A percentile compares a stretch with the other conserved stretches of the same genome.
phyloP scores from a whole-genome alignment of 306 rosid species.

The Ormosia emarginata region DNA sequence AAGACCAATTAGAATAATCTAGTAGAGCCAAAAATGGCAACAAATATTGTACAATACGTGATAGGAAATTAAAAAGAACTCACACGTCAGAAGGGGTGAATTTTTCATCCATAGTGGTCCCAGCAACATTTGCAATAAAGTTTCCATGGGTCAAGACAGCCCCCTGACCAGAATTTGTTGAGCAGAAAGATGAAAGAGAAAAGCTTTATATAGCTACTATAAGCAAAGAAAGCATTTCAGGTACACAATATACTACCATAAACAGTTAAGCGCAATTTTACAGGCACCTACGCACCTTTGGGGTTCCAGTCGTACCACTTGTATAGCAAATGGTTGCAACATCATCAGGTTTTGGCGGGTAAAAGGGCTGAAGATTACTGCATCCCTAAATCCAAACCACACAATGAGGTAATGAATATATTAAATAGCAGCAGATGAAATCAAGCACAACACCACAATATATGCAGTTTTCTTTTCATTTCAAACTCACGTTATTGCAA shows the following conservation, averaged over 20 bases:
- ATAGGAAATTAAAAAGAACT: slow-evolving; percentile 35
- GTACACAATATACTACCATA: slow-evolving; percentile 7
- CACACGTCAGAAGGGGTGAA: slow-evolving; percentile 83
- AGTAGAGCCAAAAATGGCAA: slow-evolving; percentile 5
- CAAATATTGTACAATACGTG: background rate
- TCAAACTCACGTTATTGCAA: too few species aligned
- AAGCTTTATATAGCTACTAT: slow-evolving; percentile 1
- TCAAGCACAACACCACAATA: too few species aligned
- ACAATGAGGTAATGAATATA: background rate
- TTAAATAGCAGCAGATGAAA: too few species aligned
- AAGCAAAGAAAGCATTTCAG: slow-evolving; percentile 8
- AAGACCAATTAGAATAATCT: slow-evolving; percentile 18
- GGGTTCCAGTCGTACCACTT: slow-evolving; percentile 99
- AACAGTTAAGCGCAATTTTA: slow-evolving; percentile 25
- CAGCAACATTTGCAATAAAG: slow-evolving; percentile 89
- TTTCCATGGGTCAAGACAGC: slow-evolving; percentile 86
- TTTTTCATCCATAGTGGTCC: slow-evolving; percentile 45
- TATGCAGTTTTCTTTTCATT: too few species aligned
- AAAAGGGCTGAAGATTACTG: slow-evolving; percentile 69
- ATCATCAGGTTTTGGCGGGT: slow-evolving; percentile 82
- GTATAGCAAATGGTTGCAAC: slow-evolving; percentile 94
- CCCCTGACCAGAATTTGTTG: slow-evolving; percentile 59
- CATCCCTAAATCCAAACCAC: slow-evolving; percentile 64
- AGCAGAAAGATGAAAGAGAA: slow-evolving; percentile 18
- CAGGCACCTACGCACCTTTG: slow-evolving; percentile 58